phyloP scores from a whole-genome alignment of 495 filamentous ascomycete genomes.

The Penicillium flavigenum region DNA sequence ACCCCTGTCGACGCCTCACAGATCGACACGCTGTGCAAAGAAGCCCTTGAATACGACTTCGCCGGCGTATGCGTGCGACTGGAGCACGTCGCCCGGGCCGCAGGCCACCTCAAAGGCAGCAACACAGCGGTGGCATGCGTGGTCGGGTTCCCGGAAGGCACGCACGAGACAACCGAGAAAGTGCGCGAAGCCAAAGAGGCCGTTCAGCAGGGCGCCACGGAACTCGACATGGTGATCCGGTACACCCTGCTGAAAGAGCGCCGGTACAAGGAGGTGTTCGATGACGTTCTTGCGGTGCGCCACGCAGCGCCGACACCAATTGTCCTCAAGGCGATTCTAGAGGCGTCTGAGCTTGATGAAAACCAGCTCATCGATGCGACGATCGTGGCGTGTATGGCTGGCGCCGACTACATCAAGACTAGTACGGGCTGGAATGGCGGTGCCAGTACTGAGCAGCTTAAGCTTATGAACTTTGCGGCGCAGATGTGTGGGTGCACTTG shows the following conservation, averaged over 20 bases:
- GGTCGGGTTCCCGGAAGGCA: conserved; percentile 67
- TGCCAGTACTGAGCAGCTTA: conserved; percentile 55
- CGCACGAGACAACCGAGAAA: conserved; percentile 53
- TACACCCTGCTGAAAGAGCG: conserved; percentile 51
- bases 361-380: conserved; percentile 60
- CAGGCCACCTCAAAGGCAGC: conserved; percentile 48
- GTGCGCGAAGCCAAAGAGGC: conserved; percentile 56
- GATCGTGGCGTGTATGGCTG: conserved; percentile 57
- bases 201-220: conserved; percentile 55
- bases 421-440: conserved; percentile 68
- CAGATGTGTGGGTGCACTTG: conserved; percentile 41
- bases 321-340: conserved; percentile 64
- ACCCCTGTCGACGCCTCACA: conserved; percentile 51
- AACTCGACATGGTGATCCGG: conserved; percentile 70
- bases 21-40: conserved; percentile 61
- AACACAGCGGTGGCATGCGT: conserved; percentile 59
- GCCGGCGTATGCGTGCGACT: conserved; percentile 61
- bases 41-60: conserved; percentile 59
- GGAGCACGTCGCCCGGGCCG: conserved; percentile 52
- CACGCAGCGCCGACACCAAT: conserved; percentile 49
- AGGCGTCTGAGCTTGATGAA: conserved; percentile 57
- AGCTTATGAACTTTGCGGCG: conserved; percentile 53
- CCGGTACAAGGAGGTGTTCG: conserved; percentile 53
- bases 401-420: conserved; percentile 67
- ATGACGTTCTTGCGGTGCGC: conserved; percentile 57